phyloP scores from a whole-genome alignment of 2,329 filamentous ascomycete species.

The Penicillium paneum region DNA sequence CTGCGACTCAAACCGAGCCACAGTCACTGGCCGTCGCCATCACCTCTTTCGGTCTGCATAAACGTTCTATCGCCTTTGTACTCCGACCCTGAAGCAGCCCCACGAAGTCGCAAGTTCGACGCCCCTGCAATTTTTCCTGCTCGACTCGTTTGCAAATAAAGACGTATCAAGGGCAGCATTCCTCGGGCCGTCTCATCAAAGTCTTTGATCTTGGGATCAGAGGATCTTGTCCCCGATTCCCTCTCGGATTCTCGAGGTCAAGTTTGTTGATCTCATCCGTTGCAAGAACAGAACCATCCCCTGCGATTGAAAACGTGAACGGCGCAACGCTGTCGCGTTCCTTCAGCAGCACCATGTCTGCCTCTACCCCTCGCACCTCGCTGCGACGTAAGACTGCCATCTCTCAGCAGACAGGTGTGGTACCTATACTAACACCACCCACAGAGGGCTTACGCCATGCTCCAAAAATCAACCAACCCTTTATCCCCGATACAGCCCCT shows the following conservation, averaged over 20 bases:
- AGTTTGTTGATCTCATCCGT: background rate
- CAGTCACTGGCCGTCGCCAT: background rate
- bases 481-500: slow-evolving; percentile 40
- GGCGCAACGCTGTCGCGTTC: slow-evolving; percentile 1
- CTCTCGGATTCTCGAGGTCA: background rate
- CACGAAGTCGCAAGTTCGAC: background rate
- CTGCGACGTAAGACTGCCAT: slow-evolving; percentile 20
- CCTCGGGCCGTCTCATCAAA: background rate
- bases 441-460: slow-evolving; percentile 42
- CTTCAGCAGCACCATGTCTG: slow-evolving; percentile 18
- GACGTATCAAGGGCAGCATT: slow-evolving; percentile 7
- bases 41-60: background rate
- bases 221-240: background rate
- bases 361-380: slow-evolving; percentile 24
- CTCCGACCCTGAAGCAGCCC: background rate
- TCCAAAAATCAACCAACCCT: slow-evolving; percentile 40
- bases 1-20: background rate
- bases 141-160: background rate
- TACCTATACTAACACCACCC: slow-evolving; percentile 12
- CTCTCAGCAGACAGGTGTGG: background rate
- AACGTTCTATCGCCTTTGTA: background rate
- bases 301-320: background rate
- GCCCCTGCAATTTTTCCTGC: background rate
- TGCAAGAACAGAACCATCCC: background rate
- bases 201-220: background rate